Conservation (phyloP, 495 filamentous ascomycete species). For the Xanthoparmelia taractica region DNA sequence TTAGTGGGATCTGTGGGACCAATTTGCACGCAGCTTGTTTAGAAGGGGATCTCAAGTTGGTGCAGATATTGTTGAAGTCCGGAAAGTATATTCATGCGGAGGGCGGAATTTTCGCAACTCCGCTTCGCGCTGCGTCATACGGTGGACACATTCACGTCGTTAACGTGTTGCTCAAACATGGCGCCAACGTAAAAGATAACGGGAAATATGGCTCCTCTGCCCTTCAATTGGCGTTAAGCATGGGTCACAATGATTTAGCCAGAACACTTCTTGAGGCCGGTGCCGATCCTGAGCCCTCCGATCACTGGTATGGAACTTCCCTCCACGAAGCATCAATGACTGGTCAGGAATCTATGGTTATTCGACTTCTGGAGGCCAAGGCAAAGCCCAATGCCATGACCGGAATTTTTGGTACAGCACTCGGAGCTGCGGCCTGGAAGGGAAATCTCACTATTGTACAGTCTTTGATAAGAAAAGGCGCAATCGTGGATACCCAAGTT, state of each 20-base stretch:
- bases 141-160: not conserved
- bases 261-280: not conserved
- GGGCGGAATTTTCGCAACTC: no score
- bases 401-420: conserved; percentile 12
- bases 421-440: conserved; percentile 12
- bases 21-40: no score
- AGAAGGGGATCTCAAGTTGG: no score
- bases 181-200: conserved; percentile 1
- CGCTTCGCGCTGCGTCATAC: no score
- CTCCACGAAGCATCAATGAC: conserved; percentile 13
- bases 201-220: not conserved
- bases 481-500: conserved; percentile 4
- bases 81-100: no score
- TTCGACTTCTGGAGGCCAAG: conserved; percentile 1
- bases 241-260: not conserved
- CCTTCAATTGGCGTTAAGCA: conserved; percentile 5
- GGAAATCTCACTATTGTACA: conserved; percentile 4
- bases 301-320: conserved; percentile 7
- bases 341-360: conserved; percentile 11
- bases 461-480: conserved; percentile 4
- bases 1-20: no score
- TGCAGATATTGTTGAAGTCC: no score
- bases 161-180: conserved; percentile 8
- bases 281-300: not conserved
- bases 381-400: conserved; percentile 2